Conservation (phyloP, 371 early-diverging fungal species). For the Apophysomyces elegans region DNA sequence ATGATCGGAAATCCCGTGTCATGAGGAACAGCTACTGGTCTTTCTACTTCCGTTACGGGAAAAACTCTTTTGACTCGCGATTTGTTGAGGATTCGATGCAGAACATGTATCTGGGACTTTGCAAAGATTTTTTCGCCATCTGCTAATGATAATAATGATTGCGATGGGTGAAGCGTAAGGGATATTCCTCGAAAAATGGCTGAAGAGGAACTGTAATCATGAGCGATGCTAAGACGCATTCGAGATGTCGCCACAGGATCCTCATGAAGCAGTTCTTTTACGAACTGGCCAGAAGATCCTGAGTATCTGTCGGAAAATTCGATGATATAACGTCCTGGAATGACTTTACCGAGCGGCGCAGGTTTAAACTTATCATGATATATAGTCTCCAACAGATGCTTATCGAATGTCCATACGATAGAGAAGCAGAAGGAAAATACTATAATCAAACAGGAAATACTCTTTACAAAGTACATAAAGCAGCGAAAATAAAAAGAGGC, state of each 20-base stretch:
- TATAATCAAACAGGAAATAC: neutral
- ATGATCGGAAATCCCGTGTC: conserved; percentile 5
- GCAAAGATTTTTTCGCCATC: conserved; percentile 2
- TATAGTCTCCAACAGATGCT: neutral
- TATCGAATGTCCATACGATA: neutral
- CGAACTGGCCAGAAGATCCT: conserved; percentile 30
- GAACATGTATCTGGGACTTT: conserved; percentile 4
- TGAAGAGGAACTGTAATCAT: conserved; percentile 30
- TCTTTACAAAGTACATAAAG: neutral
- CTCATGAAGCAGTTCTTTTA: conserved; percentile 27
- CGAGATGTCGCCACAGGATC: conserved; percentile 21
- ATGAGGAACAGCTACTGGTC: conserved; percentile 21
- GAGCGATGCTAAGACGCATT: conserved; percentile 28
- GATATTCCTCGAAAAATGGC: conserved; percentile 45
- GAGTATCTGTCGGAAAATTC: conserved; percentile 34
- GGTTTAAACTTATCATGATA: conserved; percentile 28
- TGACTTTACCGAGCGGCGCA: conserved; percentile 21
- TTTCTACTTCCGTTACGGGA: conserved; percentile 40
- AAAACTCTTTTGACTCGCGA: conserved; percentile 34
- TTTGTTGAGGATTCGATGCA: conserved; percentile 21
- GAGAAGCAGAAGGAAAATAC: neutral
- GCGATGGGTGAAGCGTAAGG: conserved; percentile 20
- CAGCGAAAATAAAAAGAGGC: too few relatives aligned
- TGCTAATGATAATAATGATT: neutral
- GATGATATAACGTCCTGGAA: conserved; percentile 45